A percentile compares a stretch with the other conserved stretches of the same genome.
These are phyloP conservation scores for Komagataella kurtzmanii DNA, from an alignment of 805 yeast species.

Conservation along the genomic window DNA sequence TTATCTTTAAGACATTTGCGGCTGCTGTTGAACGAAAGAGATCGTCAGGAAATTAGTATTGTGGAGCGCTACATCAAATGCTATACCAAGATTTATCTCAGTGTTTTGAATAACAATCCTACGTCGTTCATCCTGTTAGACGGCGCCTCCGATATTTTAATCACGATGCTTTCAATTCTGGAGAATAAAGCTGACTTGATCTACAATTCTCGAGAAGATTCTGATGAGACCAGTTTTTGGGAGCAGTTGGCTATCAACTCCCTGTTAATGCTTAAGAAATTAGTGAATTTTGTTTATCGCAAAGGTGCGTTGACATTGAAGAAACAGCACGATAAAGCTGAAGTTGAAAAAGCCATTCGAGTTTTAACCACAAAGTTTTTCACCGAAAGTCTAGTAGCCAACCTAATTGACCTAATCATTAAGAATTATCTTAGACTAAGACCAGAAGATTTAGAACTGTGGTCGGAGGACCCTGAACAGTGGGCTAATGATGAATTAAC, in stretches of 20 bases:
- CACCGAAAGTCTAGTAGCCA: slow-evolving; percentile 38
- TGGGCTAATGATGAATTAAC: slow-evolving; percentile 77
- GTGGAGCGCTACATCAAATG: slow-evolving; percentile 65
- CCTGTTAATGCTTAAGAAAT: slow-evolving; percentile 47
- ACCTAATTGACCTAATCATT: slow-evolving; percentile 54
- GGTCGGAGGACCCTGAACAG: slow-evolving; percentile 85
- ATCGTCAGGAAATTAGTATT: slow-evolving; percentile 28
- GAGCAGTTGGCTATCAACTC: slow-evolving; percentile 58
- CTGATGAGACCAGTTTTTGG: slow-evolving; percentile 45
- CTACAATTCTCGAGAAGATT: slow-evolving; percentile 41
- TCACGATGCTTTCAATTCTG: slow-evolving; percentile 44
- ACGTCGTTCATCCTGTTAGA: slow-evolving; percentile 62
- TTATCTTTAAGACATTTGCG: slow-evolving; percentile 46
- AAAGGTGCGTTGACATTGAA: slow-evolving; percentile 54
- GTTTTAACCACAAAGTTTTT: slow-evolving; percentile 42
- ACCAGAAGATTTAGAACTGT: slow-evolving; percentile 66
- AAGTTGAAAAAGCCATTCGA: slow-evolving; percentile 36
- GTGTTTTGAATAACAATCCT: slow-evolving; percentile 46
- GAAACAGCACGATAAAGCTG: slow-evolving; percentile 51
- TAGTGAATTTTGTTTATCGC: slow-evolving; percentile 47
- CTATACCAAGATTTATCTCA: slow-evolving; percentile 59
- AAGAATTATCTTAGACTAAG: slow-evolving; percentile 61
- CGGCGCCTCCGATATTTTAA: slow-evolving; percentile 44
- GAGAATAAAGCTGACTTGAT: slow-evolving; percentile 52
- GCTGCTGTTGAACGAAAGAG: slow-evolving; percentile 38